Conservation (phyloP, 345 rosid genomes). For the Gossypium stocksii region DNA sequence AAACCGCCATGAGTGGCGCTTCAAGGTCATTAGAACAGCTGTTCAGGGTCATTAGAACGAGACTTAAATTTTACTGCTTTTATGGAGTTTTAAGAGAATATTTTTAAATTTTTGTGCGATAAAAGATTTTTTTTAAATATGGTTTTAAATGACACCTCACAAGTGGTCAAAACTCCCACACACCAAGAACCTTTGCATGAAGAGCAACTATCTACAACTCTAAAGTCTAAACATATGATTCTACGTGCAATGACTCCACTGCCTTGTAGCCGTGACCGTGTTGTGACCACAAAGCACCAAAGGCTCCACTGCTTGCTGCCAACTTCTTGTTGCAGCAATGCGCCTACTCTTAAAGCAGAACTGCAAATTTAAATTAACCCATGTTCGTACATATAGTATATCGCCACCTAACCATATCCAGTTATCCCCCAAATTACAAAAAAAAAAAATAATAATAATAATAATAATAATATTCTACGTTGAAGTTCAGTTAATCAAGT, state of each 20-base stretch:
- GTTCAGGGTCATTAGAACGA: no score
- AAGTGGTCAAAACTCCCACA: background rate
- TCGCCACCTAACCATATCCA: background rate
- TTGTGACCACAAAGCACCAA: background rate
- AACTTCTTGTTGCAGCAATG: background rate
- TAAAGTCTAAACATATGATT: background rate
- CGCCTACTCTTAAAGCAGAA: background rate
- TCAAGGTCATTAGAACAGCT: no score
- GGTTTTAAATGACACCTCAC: no score
- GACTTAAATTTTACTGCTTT: no score
- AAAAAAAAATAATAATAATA: background rate
- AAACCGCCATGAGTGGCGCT: no score
- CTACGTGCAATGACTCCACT: constrained; percentile 6
- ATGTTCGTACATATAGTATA: background rate
- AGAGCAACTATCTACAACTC: background rate
- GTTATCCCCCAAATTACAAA: background rate
- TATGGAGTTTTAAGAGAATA: no score
- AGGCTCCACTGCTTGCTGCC: background rate
- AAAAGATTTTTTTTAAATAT: no score
- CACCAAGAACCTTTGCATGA: constrained; percentile 10
- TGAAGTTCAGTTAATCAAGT: no score
- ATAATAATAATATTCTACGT: background rate
- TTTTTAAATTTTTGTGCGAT: no score
- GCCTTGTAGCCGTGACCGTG: background rate
- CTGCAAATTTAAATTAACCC: background rate